phyloP scores from a whole-genome alignment of 2,329 filamentous ascomycete genomes.

The Aspergillus sp. region DNA sequence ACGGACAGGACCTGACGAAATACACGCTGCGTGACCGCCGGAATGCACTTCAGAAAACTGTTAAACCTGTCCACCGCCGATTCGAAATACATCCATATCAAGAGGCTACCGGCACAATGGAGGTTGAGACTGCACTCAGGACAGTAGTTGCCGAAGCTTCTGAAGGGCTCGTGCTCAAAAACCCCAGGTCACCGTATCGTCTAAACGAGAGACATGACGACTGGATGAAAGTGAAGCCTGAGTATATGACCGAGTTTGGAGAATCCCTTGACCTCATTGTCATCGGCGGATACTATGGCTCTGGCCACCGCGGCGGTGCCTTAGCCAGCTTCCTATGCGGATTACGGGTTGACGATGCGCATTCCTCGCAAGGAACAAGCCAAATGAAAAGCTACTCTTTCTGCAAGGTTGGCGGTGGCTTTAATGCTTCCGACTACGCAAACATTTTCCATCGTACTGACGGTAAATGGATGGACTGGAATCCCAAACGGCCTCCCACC shows the following conservation, averaged over 20 bases:
- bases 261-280: slow-evolving; percentile 85
- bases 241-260: slow-evolving; percentile 95
- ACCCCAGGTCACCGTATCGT: slow-evolving; percentile 74
- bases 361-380: slow-evolving; percentile 46
- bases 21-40: slow-evolving; percentile 77
- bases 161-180: slow-evolving; percentile 89
- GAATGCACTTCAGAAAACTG: slow-evolving; percentile 60
- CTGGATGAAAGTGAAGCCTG: slow-evolving; percentile 98
- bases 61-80: slow-evolving; percentile 61
- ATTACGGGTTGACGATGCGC: slow-evolving; percentile 62
- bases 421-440: slow-evolving; percentile 74
- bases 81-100: slow-evolving; percentile 73
- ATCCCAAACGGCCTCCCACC: slow-evolving; percentile 63
- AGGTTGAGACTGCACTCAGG: slow-evolving; percentile 70
- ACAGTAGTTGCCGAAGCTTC: slow-evolving; percentile 77
- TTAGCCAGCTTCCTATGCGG: slow-evolving; percentile 88
- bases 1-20: slow-evolving; percentile 66
- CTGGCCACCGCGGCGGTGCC: slow-evolving; percentile 70
- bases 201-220: slow-evolving; percentile 87
- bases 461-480: slow-evolving; percentile 85
- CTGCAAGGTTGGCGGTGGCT: slow-evolving; percentile 94
- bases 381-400: slow-evolving; percentile 83
- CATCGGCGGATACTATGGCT: slow-evolving; percentile 87
- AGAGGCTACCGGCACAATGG: slow-evolving; percentile 55
- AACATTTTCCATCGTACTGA: slow-evolving; percentile 75